Evolutionary conservation across 169 alveolate genomes (phyloP), one percentile per base, ranked within the genome.

Genomic region (Amoebophrya sp.): DNA sequence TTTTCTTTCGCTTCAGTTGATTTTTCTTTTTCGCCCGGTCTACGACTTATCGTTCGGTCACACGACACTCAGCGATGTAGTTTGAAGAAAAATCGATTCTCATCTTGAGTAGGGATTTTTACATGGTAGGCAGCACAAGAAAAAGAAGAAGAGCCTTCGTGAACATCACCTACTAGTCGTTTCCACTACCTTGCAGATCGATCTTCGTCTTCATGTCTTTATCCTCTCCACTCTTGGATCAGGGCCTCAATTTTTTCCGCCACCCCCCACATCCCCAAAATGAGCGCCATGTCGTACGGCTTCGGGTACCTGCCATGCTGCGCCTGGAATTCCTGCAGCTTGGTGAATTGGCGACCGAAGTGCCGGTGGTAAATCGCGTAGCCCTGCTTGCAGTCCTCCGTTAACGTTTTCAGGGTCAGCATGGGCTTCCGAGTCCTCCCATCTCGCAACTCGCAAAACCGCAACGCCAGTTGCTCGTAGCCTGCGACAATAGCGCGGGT

Each of bases 401-500:
- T n/a, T 25, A 66, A 25, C 29, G 18, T 2, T 25, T 66, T 2
- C 83, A 7, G 1, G 7, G 35, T 25, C 35, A 66, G 35, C 39
- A 66, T 66, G 32, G 83, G 83, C 83, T 25, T 66, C 18, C n/a
- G n/a, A n/a, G n/a, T n/a, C 35, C 12, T 66, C 83, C 10, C 35
- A 7, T 66, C 83, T 25, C 29, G 38, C 35, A 66, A 25, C 39
- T 7, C 83, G 32, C 1, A 25, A 2, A 66, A 66, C 39, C 39
- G 38, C 83, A 66, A 1, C 29, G 83, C 83, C 35, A 66, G 83
- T 25, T 3, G 29, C 83, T 66, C 83, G 35, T 66, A 66, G 32
- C 83, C 83, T 25, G 83, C 83, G 38, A 66, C 83, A 25, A 66
- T 66, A 0, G 83, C 83, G 35, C 83, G 83, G 35, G 83, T 66